These are phyloP conservation scores for Heritiera fomes DNA, from an alignment of 345 rosid genomes.

Conservation along the genomic window DNA sequence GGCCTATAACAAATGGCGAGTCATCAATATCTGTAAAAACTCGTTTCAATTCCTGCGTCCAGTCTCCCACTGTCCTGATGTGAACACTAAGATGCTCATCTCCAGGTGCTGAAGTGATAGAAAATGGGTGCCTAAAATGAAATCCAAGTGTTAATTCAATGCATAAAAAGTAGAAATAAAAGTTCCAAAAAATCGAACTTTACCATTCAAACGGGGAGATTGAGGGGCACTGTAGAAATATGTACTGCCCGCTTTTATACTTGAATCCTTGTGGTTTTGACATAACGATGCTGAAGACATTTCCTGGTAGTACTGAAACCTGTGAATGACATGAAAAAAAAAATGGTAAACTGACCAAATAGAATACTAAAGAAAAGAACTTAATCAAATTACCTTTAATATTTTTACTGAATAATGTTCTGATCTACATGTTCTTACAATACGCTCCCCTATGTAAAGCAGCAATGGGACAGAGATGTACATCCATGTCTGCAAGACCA, in stretches of 20 bases:
- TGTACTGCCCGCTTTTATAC: constrained; percentile 94
- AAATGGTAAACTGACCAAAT: background rate
- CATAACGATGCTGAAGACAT: constrained; percentile 77
- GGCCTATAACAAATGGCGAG: constrained; percentile 54
- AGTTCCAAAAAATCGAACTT: constrained; percentile 22
- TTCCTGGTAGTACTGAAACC: constrained; percentile 88
- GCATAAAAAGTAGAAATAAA: background rate
- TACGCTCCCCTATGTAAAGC: constrained; percentile 77
- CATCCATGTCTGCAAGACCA: constrained; percentile 86
- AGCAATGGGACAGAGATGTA: constrained; percentile 73
- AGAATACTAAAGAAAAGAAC: background rate
- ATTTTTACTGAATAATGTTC: constrained; percentile 68
- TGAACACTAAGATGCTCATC: constrained; percentile 86
- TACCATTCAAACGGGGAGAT: constrained; percentile 92
- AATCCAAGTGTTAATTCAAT: background rate
- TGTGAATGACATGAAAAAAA: constrained; percentile 28
- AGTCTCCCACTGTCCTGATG: constrained; percentile 86
- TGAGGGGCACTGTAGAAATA: constrained; percentile 79
- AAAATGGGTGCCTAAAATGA: constrained; percentile 81
- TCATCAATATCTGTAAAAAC: constrained; percentile 59
- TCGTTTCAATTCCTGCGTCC: constrained; percentile 84
- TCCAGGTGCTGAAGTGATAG: constrained; percentile 93
- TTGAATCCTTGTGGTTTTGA: constrained; percentile 91
- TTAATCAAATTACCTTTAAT: constrained; percentile 50
- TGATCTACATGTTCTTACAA: constrained; percentile 74